Evolutionary conservation across 352 stramenopile genomes (phyloP).

Genomic region (Phytophthora cryptogea): DNA sequence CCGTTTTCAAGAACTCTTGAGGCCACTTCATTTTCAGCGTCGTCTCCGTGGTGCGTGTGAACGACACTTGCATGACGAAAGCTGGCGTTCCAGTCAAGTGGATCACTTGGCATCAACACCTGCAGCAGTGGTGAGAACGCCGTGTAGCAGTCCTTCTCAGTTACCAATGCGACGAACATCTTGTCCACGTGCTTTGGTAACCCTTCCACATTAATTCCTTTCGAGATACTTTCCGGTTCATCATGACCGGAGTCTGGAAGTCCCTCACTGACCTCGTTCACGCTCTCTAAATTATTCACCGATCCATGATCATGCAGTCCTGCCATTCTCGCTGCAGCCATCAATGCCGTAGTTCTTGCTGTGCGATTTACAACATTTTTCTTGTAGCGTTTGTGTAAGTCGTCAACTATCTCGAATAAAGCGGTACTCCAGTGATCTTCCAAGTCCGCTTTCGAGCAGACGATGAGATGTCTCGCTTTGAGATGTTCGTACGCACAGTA

Average conservation of each 20-base stretch:
- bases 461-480: constrained; percentile 9
- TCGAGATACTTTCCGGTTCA: background rate
- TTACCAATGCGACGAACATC: constrained; percentile 37
- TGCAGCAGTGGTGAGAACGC: constrained; percentile 51
- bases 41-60: background rate
- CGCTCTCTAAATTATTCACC: background rate
- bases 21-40: background rate
- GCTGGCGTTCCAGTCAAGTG: constrained; percentile 37
- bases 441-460: constrained; percentile 31
- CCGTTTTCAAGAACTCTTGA: background rate
- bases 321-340: background rate
- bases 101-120: constrained; percentile 37
- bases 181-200: constrained; percentile 17
- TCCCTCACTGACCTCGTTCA: constrained; percentile 10
- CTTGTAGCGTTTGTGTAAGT: constrained; percentile 14
- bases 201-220: constrained; percentile 5
- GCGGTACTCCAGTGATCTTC: constrained; percentile 28
- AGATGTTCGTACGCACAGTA: constrained; percentile 22
- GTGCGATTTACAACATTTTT: background rate
- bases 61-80: constrained; percentile 12
- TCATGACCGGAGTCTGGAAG: background rate
- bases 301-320: background rate
- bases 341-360: background rate
- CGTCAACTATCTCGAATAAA: constrained; percentile 24
- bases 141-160: constrained; percentile 39